Base-by-base conservation (phyloP, 2,329 filamentous ascomycete genomes). In the Sclerotinia trifoliorum region DNA sequence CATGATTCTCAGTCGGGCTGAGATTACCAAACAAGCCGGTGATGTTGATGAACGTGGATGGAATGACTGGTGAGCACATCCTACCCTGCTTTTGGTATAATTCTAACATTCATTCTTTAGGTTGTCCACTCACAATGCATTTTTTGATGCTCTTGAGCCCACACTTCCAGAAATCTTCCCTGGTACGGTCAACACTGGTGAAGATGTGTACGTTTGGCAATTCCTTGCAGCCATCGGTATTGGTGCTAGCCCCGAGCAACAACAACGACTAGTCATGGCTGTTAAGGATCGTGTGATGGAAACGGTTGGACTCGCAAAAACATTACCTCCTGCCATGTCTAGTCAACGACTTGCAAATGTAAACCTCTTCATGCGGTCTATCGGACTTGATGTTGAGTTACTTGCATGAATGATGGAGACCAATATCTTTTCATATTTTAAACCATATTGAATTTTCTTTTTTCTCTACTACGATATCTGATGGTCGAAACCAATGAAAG, bases 251-350 rank as follows among this genome's bases (percentile, higher is more conserved):
- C 93, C 94, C 19, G 93, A 97, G 73, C 95, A 99, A 80, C 95
- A 99, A 80, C 94, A 97, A 78, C 87, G 94, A 68, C 84, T 99
- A 67, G 95, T 99, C 13, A 86, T 97, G 75, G 94, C 93, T 52
- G 95, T 99, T 74, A 99, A 98, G 86, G 95, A 99, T 76, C 90
- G 94, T 66, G 95, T 99, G 69, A 96, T 98, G 87, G 94, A 97
- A 78, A 98, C 95, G 0, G 93, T 99, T 15, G 83, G 86, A 42
- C 87, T 96, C 65, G 90, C 92, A 75, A 97, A 97, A 84, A 94
- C 92, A 1, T 83, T 99, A 46, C 94, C 95, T 24, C 85, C 89
- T 21, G 91, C 95, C 68, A 92, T 98, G 88, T 89, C 91, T 17
- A 88, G 88, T 70, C 89, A 92, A 77, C 89, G 94, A 69, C 83